Percentiles rank a stretch among this genome's conserved stretches.
phyloP scores from a whole-genome alignment of 768 basidiomycete genomes.

The Leucocoprinus sp. region DNA sequence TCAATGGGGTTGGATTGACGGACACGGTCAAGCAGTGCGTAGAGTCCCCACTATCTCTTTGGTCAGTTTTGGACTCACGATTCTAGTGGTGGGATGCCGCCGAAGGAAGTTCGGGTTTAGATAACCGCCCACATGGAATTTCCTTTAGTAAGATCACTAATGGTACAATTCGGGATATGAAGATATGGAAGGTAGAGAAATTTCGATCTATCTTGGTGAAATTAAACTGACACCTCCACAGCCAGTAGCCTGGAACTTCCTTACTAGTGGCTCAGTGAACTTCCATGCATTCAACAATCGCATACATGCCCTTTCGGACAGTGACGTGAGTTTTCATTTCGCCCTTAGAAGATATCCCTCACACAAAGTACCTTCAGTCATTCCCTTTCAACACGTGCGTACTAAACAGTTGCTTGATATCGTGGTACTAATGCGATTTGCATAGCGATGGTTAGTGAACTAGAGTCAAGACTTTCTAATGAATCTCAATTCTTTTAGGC shows the following conservation, averaged over 20 bases:
- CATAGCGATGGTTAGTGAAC: conserved; percentile 28
- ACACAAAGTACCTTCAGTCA: conserved; percentile 23
- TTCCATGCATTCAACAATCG: conserved; percentile 47
- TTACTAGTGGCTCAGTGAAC: conserved; percentile 39
- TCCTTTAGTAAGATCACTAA: conserved; percentile 44
- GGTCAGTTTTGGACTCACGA: background rate
- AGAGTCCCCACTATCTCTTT: background rate
- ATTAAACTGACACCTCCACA: conserved; percentile 14
- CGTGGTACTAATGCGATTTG: background rate
- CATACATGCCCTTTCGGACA: conserved; percentile 47
- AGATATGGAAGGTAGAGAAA: conserved; percentile 38
- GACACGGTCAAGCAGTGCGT: conserved; percentile 45
- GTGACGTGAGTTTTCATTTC: conserved; percentile 18
- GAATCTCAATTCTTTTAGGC: conserved; percentile 17
- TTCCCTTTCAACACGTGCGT: conserved; percentile 58
- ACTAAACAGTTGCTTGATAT: background rate
- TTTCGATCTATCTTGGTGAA: background rate
- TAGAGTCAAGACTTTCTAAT: background rate
- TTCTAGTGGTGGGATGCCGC: conserved; percentile 54
- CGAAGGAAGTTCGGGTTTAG: no score
- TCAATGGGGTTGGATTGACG: conserved; percentile 59
- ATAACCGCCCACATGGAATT: conserved; percentile 48
- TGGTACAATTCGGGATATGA: conserved; percentile 50
- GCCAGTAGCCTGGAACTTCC: conserved; percentile 58
- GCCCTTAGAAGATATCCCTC: background rate